Evolutionary conservation across 2,329 filamentous ascomycete species (phyloP).

Genomic region (Aphanocladium album): DNA sequence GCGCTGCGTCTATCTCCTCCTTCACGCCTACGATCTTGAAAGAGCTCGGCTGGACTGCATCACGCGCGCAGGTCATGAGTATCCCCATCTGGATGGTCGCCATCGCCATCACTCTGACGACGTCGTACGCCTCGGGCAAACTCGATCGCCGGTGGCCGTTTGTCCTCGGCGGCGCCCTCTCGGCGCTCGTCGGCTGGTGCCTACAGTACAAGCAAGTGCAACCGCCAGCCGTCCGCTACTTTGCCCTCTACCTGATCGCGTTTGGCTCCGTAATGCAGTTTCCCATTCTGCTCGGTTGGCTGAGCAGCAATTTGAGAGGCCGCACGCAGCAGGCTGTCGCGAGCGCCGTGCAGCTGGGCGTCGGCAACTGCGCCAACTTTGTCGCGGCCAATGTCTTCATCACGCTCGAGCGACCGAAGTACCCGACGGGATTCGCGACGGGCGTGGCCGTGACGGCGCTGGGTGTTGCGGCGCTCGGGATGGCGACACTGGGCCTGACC

Average conservation of each 20-base stretch:
- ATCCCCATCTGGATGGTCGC: slow-evolving; percentile 25
- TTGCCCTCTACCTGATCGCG: slow-evolving; percentile 15
- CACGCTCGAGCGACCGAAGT: slow-evolving; percentile 30
- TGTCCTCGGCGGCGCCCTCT: slow-evolving; percentile 8
- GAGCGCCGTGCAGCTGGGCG: slow-evolving; percentile 35
- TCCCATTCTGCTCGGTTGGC: slow-evolving; percentile 26
- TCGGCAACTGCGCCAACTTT: slow-evolving; percentile 41
- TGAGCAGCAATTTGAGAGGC: slow-evolving; percentile 36
- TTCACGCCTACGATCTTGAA: slow-evolving; percentile 46
- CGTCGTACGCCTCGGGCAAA: slow-evolving; percentile 13
- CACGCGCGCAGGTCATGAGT: slow-evolving; percentile 41
- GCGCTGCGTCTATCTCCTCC: slow-evolving; percentile 43
- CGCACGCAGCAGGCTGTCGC: slow-evolving; percentile 35
- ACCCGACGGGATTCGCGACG: slow-evolving; percentile 32
- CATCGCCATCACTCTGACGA: slow-evolving; percentile 15
- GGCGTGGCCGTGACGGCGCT: slow-evolving; percentile 25
- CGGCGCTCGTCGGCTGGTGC: slow-evolving; percentile 12
- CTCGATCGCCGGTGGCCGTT: slow-evolving; percentile 12
- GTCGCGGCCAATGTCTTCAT: slow-evolving; percentile 38
- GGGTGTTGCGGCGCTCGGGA: background rate
- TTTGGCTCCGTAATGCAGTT: slow-evolving; percentile 15
- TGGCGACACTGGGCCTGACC: slow-evolving; percentile 2
- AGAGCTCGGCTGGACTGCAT: slow-evolving; percentile 39
- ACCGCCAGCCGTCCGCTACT: slow-evolving; percentile 13
- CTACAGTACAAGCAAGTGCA: slow-evolving; percentile 13